A percentile compares a stretch with the other conserved stretches of the same genome.
Conservation (phyloP, 768 basidiomycete genomes). For the Ephemerocybe angulata region DNA sequence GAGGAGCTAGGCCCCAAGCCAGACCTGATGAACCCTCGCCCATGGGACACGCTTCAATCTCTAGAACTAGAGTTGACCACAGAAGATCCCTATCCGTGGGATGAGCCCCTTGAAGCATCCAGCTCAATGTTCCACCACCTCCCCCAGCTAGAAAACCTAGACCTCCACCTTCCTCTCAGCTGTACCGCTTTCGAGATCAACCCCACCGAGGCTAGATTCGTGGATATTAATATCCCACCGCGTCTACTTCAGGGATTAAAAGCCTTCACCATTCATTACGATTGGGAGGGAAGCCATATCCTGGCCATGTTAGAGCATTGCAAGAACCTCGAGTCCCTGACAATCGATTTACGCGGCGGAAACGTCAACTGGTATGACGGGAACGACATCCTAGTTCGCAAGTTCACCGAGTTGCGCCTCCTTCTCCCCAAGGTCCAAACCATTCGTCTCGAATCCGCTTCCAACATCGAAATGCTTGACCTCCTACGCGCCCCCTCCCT, state of each 20-base stretch:
- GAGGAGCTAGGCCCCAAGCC: not conserved
- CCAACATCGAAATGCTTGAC: not conserved
- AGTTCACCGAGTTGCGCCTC: not conserved
- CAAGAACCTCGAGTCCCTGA: conserved; percentile 8
- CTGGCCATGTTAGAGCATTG: not conserved
- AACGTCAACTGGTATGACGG: not conserved
- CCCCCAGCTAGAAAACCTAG: not conserved
- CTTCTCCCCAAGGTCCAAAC: not conserved
- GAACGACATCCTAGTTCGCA: not conserved
- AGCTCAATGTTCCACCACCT: not conserved
- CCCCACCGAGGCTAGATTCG: not conserved
- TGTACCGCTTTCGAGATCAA: not conserved
- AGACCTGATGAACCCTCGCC: not conserved
- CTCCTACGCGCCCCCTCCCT: not conserved
- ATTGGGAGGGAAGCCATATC: not conserved
- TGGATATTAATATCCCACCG: not conserved
- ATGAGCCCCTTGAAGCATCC: not conserved
- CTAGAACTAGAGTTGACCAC: not conserved
- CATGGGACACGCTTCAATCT: not conserved
- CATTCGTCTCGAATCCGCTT: not conserved
- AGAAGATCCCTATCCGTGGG: not conserved
- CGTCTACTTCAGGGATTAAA: not conserved
- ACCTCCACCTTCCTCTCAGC: not conserved
- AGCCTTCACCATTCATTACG: not conserved
- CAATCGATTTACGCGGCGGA: conserved; percentile 20